Evolutionary conservation across 495 filamentous ascomycete species (phyloP).

Genomic region (Penicilliopsis zonata): DNA sequence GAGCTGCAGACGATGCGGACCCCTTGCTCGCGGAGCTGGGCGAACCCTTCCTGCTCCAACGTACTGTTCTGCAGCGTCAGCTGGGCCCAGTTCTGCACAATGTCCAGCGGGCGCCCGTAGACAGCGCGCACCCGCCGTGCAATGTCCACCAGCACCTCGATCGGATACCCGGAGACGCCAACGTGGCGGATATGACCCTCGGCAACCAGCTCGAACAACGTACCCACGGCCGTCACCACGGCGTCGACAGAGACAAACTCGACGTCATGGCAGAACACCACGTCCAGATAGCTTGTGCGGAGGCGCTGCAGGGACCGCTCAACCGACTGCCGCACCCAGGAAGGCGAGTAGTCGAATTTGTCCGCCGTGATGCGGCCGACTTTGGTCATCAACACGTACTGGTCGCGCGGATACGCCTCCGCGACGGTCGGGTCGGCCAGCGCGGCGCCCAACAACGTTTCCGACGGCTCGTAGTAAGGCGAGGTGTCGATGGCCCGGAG

Average conservation of each 20-base stretch:
- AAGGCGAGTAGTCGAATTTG: constrained; percentile 45
- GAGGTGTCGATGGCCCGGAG: constrained; percentile 79
- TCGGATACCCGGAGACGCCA: constrained; percentile 78
- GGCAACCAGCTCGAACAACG: constrained; percentile 56
- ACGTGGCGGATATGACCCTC: constrained; percentile 55
- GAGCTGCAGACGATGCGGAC: constrained; percentile 73
- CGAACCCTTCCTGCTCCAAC: constrained; percentile 37
- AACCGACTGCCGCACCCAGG: constrained; percentile 41
- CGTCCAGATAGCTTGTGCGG: constrained; percentile 43
- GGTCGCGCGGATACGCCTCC: constrained; percentile 31
- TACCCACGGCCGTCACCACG: constrained; percentile 40
- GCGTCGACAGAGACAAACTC: constrained; percentile 46
- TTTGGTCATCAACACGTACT: constrained; percentile 49
- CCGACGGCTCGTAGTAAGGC: constrained; percentile 84
- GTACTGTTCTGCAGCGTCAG: constrained; percentile 70
- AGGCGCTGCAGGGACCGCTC: constrained; percentile 36
- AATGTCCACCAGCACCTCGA: constrained; percentile 48
- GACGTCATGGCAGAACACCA: constrained; percentile 55
- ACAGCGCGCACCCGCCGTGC: constrained; percentile 48
- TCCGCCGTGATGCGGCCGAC: constrained; percentile 38
- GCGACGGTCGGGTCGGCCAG: constrained; percentile 42
- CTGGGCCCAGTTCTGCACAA: constrained; percentile 71
- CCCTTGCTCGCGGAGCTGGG: constrained; percentile 46
- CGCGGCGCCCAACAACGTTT: constrained; percentile 64
- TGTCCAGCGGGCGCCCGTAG: constrained; percentile 71